Conservation (phyloP, 805 yeast species). For the Ogataea saltuana region DNA sequence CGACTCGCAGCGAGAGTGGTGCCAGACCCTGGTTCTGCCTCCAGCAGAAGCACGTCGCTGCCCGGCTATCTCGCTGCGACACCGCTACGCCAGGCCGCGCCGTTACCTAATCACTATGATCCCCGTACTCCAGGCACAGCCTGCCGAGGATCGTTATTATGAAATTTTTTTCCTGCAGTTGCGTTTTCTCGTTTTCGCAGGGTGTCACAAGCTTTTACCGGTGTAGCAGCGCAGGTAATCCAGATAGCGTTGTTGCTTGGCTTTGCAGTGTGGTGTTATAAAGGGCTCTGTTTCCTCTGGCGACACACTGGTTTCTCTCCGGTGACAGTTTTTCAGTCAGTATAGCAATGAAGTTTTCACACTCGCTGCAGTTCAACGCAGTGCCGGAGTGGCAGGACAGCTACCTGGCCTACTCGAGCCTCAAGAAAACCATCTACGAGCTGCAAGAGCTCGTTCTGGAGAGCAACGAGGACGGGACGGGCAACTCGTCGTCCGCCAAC, state of each 20-base stretch:
- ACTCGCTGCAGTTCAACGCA: conserved; percentile 51
- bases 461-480: conserved; percentile 18
- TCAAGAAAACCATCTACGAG: conserved; percentile 57
- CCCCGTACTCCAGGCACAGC: conserved; percentile 1
- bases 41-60: not conserved
- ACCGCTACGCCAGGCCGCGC: no score
- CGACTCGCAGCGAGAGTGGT: no score
- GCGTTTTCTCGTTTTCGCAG: not conserved
- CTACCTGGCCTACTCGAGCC: conserved; percentile 46
- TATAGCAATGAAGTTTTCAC: conserved; percentile 49
- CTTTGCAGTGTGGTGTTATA: not conserved
- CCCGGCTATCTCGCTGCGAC: not conserved
- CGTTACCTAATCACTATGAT: not conserved
- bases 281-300: no score
- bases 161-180: conserved; percentile 3
- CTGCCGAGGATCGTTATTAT: not conserved
- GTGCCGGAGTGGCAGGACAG: conserved; percentile 55
- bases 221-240: no score
- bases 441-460: conserved; percentile 42
- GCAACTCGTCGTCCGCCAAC: conserved; percentile 19
- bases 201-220: no score
- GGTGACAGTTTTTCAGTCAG: no score
- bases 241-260: no score
- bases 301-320: not conserved
- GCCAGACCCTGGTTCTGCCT: no score